Conservation (phyloP, 768 basidiomycete genomes). For the Tephrocybe sp. region DNA sequence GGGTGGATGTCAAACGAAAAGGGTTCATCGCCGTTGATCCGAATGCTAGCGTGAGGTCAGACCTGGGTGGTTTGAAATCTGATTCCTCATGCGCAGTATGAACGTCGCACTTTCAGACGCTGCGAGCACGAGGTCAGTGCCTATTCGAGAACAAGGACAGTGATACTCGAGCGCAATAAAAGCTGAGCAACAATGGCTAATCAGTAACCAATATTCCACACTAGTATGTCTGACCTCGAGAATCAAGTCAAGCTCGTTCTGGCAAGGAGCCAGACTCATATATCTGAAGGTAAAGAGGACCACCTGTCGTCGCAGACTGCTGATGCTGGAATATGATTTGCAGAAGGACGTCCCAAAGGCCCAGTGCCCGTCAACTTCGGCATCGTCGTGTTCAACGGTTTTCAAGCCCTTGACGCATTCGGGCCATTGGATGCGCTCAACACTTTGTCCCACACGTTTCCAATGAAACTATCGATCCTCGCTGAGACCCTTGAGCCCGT, state of each 20-base stretch:
- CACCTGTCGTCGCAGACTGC: too few relatives aligned
- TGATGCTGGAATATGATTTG: neutral
- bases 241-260: neutral
- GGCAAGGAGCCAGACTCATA: neutral
- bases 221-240: neutral
- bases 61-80: too few relatives aligned
- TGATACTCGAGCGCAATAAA: too few relatives aligned
- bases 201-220: too few relatives aligned
- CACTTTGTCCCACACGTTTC: conserved; percentile 17
- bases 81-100: too few relatives aligned
- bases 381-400: conserved; percentile 29
- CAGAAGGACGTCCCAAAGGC: conserved; percentile 15
- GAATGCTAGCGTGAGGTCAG: too few relatives aligned
- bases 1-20: too few relatives aligned
- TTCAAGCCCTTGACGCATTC: conserved; percentile 32
- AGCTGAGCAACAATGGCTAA: too few relatives aligned
- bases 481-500: conserved; percentile 26
- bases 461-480: conserved; percentile 28
- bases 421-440: conserved; percentile 33
- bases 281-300: neutral
- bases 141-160: too few relatives aligned
- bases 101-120: too few relatives aligned
- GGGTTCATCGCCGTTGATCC: too few relatives aligned
- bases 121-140: too few relatives aligned
- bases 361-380: conserved; percentile 20